These are phyloP conservation scores for Trametes coccinea DNA, from an alignment of 768 basidiomycete species.

Conservation along the genomic window DNA sequence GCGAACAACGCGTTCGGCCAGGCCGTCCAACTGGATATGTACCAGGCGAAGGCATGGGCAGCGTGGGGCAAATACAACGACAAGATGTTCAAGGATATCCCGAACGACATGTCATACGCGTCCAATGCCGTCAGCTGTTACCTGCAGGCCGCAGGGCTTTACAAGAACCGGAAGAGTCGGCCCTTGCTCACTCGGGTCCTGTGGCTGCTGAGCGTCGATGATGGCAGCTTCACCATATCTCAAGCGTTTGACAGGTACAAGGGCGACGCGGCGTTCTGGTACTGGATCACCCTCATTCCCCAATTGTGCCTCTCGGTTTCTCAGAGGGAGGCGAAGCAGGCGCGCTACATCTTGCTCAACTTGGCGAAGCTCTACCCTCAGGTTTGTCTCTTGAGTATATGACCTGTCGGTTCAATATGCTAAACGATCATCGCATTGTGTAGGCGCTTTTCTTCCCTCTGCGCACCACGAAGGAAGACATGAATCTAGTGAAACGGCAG, in stretches of 20 bases:
- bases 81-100: slow-evolving; percentile 85
- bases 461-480: slow-evolving; percentile 80
- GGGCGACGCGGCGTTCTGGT: slow-evolving; percentile 96
- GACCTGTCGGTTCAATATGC: neutral
- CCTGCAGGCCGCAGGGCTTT: slow-evolving; percentile 93
- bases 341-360: slow-evolving; percentile 83
- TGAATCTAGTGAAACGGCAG: slow-evolving; percentile 48
- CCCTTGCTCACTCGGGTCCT: slow-evolving; percentile 88
- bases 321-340: slow-evolving; percentile 91
- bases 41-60: slow-evolving; percentile 95
- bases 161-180: slow-evolving; percentile 91
- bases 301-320: slow-evolving; percentile 89
- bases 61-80: slow-evolving; percentile 98
- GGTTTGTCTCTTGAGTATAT: slow-evolving; percentile 44
- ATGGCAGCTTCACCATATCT: slow-evolving; percentile 66
- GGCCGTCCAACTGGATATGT: slow-evolving; percentile 95
- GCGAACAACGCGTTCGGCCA: slow-evolving; percentile 91
- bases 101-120: slow-evolving; percentile 71
- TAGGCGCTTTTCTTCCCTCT: slow-evolving; percentile 95
- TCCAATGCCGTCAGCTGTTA: slow-evolving; percentile 96
- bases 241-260: slow-evolving; percentile 92
- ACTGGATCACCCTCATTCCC: slow-evolving; percentile 97
- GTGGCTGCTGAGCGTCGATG: slow-evolving; percentile 97
- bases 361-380: slow-evolving; percentile 93
- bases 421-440: neutral